Percentiles rank a stretch among this genome's conserved stretches.
Conservation (phyloP, 2,329 filamentous ascomycete genomes). For the Penicillium brevicompactum region DNA sequence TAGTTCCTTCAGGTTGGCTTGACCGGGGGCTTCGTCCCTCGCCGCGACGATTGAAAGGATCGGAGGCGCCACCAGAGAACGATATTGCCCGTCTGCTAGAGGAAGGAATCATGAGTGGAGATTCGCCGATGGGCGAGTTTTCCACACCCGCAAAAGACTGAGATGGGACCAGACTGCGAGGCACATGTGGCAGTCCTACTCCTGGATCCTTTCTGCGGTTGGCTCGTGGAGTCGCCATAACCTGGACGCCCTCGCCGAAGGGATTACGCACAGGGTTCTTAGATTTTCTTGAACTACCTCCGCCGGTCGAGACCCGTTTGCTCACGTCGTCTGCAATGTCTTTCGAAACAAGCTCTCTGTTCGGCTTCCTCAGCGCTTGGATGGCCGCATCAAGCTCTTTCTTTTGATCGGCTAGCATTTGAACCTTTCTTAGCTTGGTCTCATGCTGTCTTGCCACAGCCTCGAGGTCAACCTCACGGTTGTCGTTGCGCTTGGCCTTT, state of each 20-base stretch:
- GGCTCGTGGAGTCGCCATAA: slow-evolving; percentile 51
- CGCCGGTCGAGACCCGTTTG: slow-evolving; percentile 33
- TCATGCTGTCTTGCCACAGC: slow-evolving; percentile 48
- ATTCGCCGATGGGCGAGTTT: slow-evolving; percentile 30
- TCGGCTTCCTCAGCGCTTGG: slow-evolving; percentile 49
- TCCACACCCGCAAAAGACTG: slow-evolving; percentile 33
- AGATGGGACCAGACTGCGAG: slow-evolving; percentile 25
- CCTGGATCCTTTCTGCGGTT: slow-evolving; percentile 36
- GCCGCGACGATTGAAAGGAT: slow-evolving; percentile 17
- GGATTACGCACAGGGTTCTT: slow-evolving; percentile 47
- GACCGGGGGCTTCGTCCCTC: slow-evolving; percentile 3
- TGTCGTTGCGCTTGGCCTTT: slow-evolving; percentile 47
- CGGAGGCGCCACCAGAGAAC: slow-evolving; percentile 26
- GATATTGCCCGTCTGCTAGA: slow-evolving; percentile 33
- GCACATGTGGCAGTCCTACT: slow-evolving; percentile 29
- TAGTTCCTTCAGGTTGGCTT: slow-evolving; percentile 15
- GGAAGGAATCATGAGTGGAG: slow-evolving; percentile 35
- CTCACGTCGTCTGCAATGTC: slow-evolving; percentile 48
- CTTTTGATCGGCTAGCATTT: slow-evolving; percentile 49
- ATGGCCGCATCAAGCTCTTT: slow-evolving; percentile 53
- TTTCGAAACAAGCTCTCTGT: slow-evolving; percentile 48
- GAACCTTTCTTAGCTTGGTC: slow-evolving; percentile 49
- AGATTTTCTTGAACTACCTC: slow-evolving; percentile 39
- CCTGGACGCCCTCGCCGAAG: slow-evolving; percentile 48
- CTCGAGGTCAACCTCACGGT: slow-evolving; percentile 53